Evolutionary conservation across 805 yeast species (phyloP).

Genomic region (Wickerhamiella azymoides): DNA sequence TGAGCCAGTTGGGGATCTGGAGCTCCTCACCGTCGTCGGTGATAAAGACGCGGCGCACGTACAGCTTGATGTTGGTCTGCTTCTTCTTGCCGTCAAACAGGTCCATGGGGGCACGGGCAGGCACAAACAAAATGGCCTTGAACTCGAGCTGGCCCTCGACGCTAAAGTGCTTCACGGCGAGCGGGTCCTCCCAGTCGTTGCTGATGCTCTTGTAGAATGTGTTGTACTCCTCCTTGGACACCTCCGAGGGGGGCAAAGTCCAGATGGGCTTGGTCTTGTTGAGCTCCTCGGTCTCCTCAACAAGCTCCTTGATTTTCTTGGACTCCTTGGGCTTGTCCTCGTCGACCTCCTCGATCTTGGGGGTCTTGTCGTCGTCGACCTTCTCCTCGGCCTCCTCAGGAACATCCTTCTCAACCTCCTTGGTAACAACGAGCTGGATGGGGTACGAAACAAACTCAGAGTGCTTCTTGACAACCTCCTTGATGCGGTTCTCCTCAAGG

Average conservation of each 20-base stretch:
- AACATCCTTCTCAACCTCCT: constrained; percentile 97
- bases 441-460: constrained; percentile 99
- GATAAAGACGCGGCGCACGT: constrained; percentile 98
- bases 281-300: constrained; percentile 92
- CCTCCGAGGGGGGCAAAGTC: constrained; percentile 98
- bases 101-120: constrained; percentile 99
- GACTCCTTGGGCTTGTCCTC: constrained; percentile 61
- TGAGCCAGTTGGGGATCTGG: constrained; percentile 90
- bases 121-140: constrained; percentile 93
- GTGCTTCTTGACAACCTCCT: constrained; percentile 98
- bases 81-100: constrained; percentile 97
- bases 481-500: constrained; percentile 98
- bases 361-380: constrained; percentile 47
- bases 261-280: constrained; percentile 98
- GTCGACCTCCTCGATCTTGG: constrained; percentile 65
- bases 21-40: constrained; percentile 99
- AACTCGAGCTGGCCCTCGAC: constrained; percentile 99
- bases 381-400: constrained; percentile 57
- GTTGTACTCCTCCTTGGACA: constrained; percentile 95
- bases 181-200: constrained; percentile 99
- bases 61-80: constrained; percentile 96
- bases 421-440: constrained; percentile 93
- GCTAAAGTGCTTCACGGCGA: constrained; percentile 98
- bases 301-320: constrained; percentile 83
- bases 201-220: constrained; percentile 99